phyloP scores from a whole-genome alignment of 169 alveolate genomes.

The Plasmodium gonderi region DNA sequence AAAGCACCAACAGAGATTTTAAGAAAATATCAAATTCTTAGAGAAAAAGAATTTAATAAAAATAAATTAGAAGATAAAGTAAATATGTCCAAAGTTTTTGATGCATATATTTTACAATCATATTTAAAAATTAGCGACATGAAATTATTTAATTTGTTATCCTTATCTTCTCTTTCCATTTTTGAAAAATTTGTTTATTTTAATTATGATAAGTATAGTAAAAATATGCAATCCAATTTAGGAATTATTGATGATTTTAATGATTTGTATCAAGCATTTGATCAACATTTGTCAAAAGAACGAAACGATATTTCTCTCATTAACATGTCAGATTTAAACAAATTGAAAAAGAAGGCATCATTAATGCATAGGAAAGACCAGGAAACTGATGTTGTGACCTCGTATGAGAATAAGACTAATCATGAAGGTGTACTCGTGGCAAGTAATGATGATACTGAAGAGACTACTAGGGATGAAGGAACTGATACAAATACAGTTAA shows the following conservation, averaged over 20 bases:
- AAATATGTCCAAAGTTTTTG: conserved; percentile 56
- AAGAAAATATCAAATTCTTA: conserved; percentile 81
- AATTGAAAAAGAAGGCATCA: not conserved
- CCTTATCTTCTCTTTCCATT: conserved; percentile 53
- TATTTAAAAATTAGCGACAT: conserved; percentile 55
- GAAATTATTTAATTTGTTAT: conserved; percentile 54
- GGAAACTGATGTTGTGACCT: too few relatives aligned
- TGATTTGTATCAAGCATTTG: conserved; percentile 24
- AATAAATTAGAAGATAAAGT: conserved; percentile 74
- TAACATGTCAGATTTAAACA: not conserved
- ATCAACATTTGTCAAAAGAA: conserved; percentile 25
- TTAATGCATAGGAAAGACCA: not conserved
- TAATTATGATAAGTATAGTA: conserved; percentile 34
- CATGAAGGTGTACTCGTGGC: not conserved
- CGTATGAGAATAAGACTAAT: too few relatives aligned
- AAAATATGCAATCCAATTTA: conserved; percentile 2
- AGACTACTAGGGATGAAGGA: not conserved
- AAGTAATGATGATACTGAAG: not conserved
- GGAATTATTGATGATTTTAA: conserved; percentile 27
- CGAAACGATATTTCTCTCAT: not conserved
- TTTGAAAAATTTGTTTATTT: conserved; percentile 45
- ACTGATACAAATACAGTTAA: not conserved
- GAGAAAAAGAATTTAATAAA: conserved; percentile 77
- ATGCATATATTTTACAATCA: conserved; percentile 51
- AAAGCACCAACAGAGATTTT: conserved; percentile 85